A percentile compares a stretch with the other conserved stretches of the same genome.
Evolutionary conservation across 331 rosid genomes (phyloP).

Genomic region (Telfairia occidentalis): DNA sequence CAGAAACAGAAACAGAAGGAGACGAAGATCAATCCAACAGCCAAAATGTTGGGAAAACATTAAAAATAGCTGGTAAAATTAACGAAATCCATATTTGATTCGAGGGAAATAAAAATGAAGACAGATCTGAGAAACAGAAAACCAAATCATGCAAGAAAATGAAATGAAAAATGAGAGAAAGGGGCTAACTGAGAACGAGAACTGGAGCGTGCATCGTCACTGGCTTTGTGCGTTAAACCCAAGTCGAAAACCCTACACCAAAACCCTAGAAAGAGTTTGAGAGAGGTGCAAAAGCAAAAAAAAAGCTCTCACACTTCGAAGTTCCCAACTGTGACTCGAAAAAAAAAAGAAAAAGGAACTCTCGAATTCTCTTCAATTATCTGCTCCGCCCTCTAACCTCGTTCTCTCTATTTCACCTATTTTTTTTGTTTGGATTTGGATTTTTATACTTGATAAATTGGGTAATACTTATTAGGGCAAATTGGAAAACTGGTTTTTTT

Average conservation of each 20-base stretch:
- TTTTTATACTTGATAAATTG: no score
- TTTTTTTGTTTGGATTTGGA: not conserved
- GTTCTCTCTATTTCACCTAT: not conserved
- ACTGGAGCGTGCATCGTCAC: slow-evolving; percentile 37
- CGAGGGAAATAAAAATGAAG: not conserved
- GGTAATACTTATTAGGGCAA: no score
- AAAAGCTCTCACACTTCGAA: not conserved
- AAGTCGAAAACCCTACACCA: not conserved
- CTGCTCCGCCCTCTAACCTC: not conserved
- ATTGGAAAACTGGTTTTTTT: no score
- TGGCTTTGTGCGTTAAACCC: not conserved
- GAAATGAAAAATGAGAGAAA: not conserved
- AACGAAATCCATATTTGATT: not conserved
- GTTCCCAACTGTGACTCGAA: no score
- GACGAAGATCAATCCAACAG: slow-evolving; percentile 11
- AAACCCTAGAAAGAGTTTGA: not conserved
- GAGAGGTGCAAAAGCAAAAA: not conserved
- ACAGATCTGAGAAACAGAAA: not conserved
- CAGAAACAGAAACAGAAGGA: not conserved
- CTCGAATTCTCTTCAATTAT: not conserved
- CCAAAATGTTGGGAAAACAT: not conserved
- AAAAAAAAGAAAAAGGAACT: not conserved
- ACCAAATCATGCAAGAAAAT: slow-evolving; percentile 2
- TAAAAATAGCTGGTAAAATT: not conserved
- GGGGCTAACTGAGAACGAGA: slow-evolving; percentile 34